phyloP scores from a whole-genome alignment of 139 green algal genomes.

The Coccomyxa sp. region DNA sequence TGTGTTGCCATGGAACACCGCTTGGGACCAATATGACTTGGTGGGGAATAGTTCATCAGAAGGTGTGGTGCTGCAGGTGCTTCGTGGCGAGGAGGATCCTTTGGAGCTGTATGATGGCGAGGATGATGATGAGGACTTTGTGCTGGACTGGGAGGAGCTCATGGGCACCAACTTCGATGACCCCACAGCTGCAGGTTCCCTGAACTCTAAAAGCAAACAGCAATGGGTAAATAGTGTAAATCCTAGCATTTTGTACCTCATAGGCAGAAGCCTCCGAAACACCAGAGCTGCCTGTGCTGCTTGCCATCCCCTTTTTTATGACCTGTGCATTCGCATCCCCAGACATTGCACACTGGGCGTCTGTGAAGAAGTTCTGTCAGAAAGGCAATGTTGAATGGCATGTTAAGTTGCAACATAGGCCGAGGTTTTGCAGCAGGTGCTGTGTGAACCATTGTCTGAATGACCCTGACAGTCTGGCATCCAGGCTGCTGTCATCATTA shows the following conservation, averaged over 20 bases:
- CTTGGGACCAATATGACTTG: no score
- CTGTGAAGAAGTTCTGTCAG: no score
- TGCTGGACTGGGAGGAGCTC: neutral
- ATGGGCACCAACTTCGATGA: neutral
- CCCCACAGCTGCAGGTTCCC: neutral
- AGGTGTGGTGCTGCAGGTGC: neutral
- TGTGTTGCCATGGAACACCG: no score
- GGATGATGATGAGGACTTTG: neutral
- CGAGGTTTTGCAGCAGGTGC: neutral
- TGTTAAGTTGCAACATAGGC: neutral
- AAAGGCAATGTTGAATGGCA: no score
- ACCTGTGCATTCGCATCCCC: no score
- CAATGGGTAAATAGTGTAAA: no score
- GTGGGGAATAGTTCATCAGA: neutral
- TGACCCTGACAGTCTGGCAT: no score
- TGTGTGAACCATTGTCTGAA: neutral
- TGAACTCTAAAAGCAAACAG: no score
- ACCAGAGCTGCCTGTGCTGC: neutral
- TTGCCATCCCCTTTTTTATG: no score
- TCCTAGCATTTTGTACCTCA: no score
- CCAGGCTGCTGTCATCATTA: no score
- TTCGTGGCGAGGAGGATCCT: neutral
- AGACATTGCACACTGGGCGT: no score
- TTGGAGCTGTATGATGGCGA: neutral
- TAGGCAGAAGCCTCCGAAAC: neutral